Evolutionary conservation across 1,284 basidiomycete species (phyloP).

Genomic region (Agaricales sp.): DNA sequence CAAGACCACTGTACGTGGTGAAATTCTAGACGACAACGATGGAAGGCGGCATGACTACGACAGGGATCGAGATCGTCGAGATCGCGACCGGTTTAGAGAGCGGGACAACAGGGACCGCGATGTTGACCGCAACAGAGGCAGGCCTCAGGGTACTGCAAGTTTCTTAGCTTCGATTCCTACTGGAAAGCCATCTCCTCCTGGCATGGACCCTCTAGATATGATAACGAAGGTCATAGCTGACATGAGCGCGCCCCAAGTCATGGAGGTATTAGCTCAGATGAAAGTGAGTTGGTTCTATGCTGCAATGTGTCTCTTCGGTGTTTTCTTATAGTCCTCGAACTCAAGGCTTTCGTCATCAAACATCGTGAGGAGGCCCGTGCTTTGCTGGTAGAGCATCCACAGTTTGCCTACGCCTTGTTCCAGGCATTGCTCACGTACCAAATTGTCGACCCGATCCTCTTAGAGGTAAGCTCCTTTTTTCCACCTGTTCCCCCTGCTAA

Average conservation of each 20-base stretch:
- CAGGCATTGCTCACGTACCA: constrained; percentile 93
- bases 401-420: constrained; percentile 93
- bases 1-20: constrained; percentile 48
- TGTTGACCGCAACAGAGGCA: neutral
- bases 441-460: constrained; percentile 82
- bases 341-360: constrained; percentile 85
- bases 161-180: constrained; percentile 64
- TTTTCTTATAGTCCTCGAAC: constrained; percentile 9
- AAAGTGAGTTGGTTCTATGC: constrained; percentile 59
- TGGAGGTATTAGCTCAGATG: constrained; percentile 96
- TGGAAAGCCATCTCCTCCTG: constrained; percentile 71
- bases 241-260: constrained; percentile 77
- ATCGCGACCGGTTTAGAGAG: constrained; percentile 5
- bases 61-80: constrained; percentile 23
- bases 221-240: constrained; percentile 85
- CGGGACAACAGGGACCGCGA: neutral
- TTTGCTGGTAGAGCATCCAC: constrained; percentile 78
- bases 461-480: constrained; percentile 58
- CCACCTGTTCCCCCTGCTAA: constrained; percentile 17
- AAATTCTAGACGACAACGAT: constrained; percentile 39
- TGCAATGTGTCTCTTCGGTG: constrained; percentile 9
- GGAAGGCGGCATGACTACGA: constrained; percentile 10
- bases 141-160: constrained; percentile 11
- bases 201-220: constrained; percentile 71
- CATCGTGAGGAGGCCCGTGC: constrained; percentile 85